Evolutionary conservation across 148 eudicot species (phyloP).

Genomic region (Dysphania ambrosioides): DNA sequence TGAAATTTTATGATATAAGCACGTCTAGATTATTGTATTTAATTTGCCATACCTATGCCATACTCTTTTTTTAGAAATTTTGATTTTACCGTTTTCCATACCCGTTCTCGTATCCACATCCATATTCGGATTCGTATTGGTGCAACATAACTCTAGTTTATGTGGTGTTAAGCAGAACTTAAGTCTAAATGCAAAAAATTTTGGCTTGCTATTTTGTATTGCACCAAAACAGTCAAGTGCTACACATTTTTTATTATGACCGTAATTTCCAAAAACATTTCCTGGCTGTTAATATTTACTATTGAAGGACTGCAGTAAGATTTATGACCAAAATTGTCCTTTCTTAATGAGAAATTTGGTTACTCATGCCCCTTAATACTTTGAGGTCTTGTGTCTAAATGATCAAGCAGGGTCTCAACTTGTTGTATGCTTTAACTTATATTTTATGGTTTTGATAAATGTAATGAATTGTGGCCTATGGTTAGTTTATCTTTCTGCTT

Average conservation of each 20-base stretch:
- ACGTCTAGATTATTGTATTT: no score
- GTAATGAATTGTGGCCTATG: neutral
- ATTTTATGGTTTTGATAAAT: neutral
- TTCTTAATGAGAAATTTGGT: neutral
- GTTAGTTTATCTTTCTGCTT: neutral
- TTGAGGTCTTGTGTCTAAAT: neutral
- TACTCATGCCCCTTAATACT: neutral
- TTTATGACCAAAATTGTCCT: neutral
- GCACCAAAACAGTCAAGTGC: neutral
- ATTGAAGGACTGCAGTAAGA: no score
- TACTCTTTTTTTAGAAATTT: no score
- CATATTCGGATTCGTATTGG: no score
- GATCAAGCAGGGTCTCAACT: neutral
- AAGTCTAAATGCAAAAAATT: neutral
- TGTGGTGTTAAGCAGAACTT: neutral
- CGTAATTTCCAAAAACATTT: neutral
- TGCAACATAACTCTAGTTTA: no score
- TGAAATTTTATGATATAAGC: no score
- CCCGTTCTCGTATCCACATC: no score
- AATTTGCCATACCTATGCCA: no score
- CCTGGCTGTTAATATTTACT: neutral
- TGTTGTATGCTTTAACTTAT: neutral
- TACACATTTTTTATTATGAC: no score
- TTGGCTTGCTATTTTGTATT: neutral
- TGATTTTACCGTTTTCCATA: no score